A percentile compares a stretch with the other conserved stretches of the same genome.
Evolutionary conservation across 1,284 basidiomycete genomes (phyloP).

Genomic region (Erythrobasidium hasegawianum): DNA sequence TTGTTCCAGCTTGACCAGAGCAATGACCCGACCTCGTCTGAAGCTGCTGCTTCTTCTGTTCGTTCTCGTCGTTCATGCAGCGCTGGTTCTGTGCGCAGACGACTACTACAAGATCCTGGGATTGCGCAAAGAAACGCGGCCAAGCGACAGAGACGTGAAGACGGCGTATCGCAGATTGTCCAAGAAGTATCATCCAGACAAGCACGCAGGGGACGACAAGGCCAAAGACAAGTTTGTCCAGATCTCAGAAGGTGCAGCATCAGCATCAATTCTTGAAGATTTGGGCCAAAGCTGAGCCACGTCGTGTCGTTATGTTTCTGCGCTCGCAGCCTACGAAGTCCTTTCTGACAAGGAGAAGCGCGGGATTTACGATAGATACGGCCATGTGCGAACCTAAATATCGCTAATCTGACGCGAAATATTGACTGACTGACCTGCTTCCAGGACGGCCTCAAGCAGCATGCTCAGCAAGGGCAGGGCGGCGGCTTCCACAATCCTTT

Average conservation of each 20-base stretch:
- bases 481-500: slow-evolving; percentile 77
- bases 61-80: not conserved
- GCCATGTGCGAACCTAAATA: slow-evolving; percentile 15
- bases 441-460: slow-evolving; percentile 79
- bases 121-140: slow-evolving; percentile 62
- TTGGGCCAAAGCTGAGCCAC: slow-evolving; percentile 17
- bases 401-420: not conserved
- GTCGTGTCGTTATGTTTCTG: no score
- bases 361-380: slow-evolving; percentile 68
- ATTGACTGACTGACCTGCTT: slow-evolving; percentile 13
- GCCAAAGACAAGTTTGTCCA: slow-evolving; percentile 83
- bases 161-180: slow-evolving; percentile 82
- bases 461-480: slow-evolving; percentile 60
- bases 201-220: slow-evolving; percentile 71
- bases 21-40: not conserved
- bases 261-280: slow-evolving; percentile 43
- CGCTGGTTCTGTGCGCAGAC: slow-evolving; percentile 5
- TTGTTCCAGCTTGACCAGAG: no score
- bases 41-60: slow-evolving; percentile 4
- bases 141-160: slow-evolving; percentile 76
- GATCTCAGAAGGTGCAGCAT: slow-evolving; percentile 68
- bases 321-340: slow-evolving; percentile 80
- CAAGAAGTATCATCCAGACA: slow-evolving; percentile 87
- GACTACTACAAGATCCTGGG: slow-evolving; percentile 52
- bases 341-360: slow-evolving; percentile 84